Percentiles rank a stretch among this genome's conserved stretches.
These are phyloP conservation scores for Fusarium ambrosium DNA, from an alignment of 2,329 filamentous ascomycete species.

Conservation along the genomic window DNA sequence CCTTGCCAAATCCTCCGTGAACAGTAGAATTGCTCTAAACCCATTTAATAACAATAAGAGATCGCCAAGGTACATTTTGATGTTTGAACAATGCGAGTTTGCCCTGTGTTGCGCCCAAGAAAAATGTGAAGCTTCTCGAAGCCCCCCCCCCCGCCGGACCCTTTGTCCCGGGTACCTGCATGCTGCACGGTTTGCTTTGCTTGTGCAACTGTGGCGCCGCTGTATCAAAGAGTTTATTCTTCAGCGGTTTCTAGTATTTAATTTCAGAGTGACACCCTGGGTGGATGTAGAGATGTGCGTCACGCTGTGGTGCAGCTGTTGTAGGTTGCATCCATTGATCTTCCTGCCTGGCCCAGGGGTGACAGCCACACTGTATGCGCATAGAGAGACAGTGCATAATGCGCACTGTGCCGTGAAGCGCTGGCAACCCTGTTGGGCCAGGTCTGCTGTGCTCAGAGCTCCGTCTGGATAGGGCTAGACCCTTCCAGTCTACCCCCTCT, in stretches of 20 bases:
- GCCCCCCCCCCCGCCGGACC: neutral
- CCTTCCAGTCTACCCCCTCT: neutral
- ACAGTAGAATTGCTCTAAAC: neutral
- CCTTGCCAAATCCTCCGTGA: neutral
- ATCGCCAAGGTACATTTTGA: accelerated
- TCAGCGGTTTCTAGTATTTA: neutral
- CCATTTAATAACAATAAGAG: neutral
- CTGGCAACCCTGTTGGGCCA: neutral
- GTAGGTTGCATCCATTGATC: neutral
- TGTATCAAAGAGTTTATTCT: neutral
- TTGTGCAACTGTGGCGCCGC: neutral
- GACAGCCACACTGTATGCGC: neutral
- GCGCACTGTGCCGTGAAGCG: neutral
- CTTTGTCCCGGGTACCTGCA: neutral
- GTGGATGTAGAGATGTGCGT: neutral
- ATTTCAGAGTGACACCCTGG: neutral
- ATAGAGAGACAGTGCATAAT: neutral
- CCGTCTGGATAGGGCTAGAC: neutral
- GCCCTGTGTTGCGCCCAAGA: neutral
- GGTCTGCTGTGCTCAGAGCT: neutral
- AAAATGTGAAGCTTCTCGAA: neutral
- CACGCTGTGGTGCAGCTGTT: neutral
- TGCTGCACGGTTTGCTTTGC: neutral
- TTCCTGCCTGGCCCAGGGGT: neutral
- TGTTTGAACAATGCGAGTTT: neutral